Evolutionary conservation across 805 yeast genomes (phyloP).

Genomic region (Saccharomycopsis fodiens): DNA sequence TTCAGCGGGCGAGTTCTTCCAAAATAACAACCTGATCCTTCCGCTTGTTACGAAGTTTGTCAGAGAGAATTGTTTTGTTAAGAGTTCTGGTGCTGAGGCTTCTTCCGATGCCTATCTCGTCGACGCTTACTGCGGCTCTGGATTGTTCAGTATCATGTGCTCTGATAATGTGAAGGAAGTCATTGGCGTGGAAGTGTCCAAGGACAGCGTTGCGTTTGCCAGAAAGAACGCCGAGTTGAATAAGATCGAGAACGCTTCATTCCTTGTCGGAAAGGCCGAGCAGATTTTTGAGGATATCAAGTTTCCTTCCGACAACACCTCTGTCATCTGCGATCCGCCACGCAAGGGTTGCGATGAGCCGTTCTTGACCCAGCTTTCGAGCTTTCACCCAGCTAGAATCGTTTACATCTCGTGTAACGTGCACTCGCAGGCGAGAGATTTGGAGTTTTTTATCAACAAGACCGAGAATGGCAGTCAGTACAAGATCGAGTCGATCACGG

Average conservation of each 20-base stretch:
- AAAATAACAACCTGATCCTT: constrained; percentile 85
- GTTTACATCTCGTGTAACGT: constrained; percentile 98
- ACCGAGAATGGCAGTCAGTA: constrained; percentile 58
- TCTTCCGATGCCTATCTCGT: constrained; percentile 62
- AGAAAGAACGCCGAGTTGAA: constrained; percentile 70
- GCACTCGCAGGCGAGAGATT: constrained; percentile 93
- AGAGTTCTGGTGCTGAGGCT: constrained; percentile 33
- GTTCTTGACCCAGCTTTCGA: constrained; percentile 78
- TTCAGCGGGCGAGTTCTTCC: constrained; percentile 94
- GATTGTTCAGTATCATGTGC: constrained; percentile 83
- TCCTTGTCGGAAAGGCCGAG: constrained; percentile 90
- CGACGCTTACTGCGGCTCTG: constrained; percentile 96
- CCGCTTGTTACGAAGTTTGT: constrained; percentile 82
- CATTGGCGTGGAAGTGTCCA: constrained; percentile 89
- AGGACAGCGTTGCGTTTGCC: constrained; percentile 87
- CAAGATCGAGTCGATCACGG: constrained; percentile 73
- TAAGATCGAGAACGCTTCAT: constrained; percentile 68
- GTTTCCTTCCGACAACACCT: constrained; percentile 67
- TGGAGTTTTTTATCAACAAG: constrained; percentile 69
- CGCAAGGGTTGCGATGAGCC: constrained; percentile 93
- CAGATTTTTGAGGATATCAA: constrained; percentile 72
- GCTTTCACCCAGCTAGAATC: constrained; percentile 73
- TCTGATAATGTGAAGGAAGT: constrained; percentile 75
- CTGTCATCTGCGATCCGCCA: constrained; percentile 94
- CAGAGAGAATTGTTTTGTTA: constrained; percentile 44